These are phyloP conservation scores for Scopulariopsis brevicaulis DNA, from an alignment of 2,329 filamentous ascomycete species.

Conservation along the genomic window DNA sequence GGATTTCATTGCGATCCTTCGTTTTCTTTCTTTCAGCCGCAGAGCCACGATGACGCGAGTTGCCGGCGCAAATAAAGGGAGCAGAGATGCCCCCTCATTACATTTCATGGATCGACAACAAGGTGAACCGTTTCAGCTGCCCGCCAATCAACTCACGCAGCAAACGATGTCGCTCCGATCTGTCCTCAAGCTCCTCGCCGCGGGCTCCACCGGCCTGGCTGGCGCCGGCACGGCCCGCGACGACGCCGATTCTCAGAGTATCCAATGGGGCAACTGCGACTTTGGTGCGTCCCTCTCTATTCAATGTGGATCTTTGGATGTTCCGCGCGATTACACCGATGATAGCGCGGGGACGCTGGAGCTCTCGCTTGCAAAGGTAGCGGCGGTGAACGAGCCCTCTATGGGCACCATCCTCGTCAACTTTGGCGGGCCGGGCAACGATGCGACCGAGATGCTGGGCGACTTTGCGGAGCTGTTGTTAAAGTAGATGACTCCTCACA, in stretches of 20 bases:
- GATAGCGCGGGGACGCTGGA: constrained; percentile 14
- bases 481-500: neutral
- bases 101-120: neutral
- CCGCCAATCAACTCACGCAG: neutral
- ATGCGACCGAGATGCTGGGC: constrained; percentile 6
- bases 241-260: neutral
- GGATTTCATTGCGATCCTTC: neutral
- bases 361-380: constrained; percentile 19
- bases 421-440: constrained; percentile 22
- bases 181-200: neutral
- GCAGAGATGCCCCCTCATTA: neutral
- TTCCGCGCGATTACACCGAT: constrained; percentile 26
- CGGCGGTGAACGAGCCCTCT: constrained; percentile 15
- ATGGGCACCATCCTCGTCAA: constrained; percentile 26
- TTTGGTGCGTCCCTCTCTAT: neutral
- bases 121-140: neutral
- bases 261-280: neutral
- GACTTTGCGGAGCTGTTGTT: neutral
- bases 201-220: neutral
- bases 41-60: neutral
- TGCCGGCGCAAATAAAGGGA: neutral
- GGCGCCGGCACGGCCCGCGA: neutral
- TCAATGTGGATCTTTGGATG: constrained; percentile 21
- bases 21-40: neutral
- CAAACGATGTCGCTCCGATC: neutral